Conservation (phyloP, 805 yeast genomes). For the Barnettozyma sucrosica region DNA sequence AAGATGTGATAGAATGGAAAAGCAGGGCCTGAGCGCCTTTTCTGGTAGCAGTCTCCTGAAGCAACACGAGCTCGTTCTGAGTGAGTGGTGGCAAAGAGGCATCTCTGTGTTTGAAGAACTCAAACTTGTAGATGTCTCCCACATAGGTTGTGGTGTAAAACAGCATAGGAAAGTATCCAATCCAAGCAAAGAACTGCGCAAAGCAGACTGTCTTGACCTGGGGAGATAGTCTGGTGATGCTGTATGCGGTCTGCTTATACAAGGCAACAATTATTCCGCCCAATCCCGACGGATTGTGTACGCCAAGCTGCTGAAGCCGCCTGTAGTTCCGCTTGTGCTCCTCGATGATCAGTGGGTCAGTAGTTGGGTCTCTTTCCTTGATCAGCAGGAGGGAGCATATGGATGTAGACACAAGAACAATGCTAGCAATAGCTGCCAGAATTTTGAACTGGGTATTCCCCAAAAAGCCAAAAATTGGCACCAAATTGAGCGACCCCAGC, state of each 20-base stretch:
- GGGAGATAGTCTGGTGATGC: slow-evolving; percentile 39
- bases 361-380: slow-evolving; percentile 44
- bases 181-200: slow-evolving; percentile 62
- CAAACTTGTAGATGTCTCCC: slow-evolving; percentile 47
- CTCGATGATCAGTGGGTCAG: slow-evolving; percentile 33
- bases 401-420: slow-evolving; percentile 37
- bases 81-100: slow-evolving; percentile 33
- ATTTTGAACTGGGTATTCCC: slow-evolving; percentile 49
- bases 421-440: slow-evolving; percentile 37
- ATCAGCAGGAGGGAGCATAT: slow-evolving; percentile 27
- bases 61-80: slow-evolving; percentile 28
- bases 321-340: slow-evolving; percentile 32
- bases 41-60: slow-evolving; percentile 44
- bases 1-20: slow-evolving; percentile 42
- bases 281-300: slow-evolving; percentile 26
- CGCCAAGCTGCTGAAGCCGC: slow-evolving; percentile 31
- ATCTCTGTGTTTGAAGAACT: slow-evolving; percentile 30
- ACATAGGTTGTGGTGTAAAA: slow-evolving; percentile 63
- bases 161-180: slow-evolving; percentile 61
- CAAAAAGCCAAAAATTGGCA: slow-evolving; percentile 31
- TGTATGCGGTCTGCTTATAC: slow-evolving; percentile 31
- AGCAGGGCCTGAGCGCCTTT: slow-evolving; percentile 48
- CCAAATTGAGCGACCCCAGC: slow-evolving; percentile 44
- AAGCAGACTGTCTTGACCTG: slow-evolving; percentile 46
- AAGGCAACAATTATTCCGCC: slow-evolving; percentile 14